phyloP scores from a whole-genome alignment of 495 filamentous ascomycete species.

The Aspergillus conjunctus region DNA sequence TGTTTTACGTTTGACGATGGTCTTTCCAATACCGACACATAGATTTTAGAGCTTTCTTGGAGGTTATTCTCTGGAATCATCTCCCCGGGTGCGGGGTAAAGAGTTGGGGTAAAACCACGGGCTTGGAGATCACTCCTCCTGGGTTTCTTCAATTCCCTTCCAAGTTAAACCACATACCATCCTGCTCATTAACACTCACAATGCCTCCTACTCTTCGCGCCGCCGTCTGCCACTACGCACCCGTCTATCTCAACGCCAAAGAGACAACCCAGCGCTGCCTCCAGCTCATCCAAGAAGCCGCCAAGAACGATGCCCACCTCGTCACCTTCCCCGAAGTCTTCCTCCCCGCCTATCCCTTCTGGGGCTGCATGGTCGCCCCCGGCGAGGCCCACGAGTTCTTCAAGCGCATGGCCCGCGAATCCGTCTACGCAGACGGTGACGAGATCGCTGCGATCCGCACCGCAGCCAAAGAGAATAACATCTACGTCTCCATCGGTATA shows the following conservation, averaged over 20 bases:
- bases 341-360: not conserved
- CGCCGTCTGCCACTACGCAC: not conserved
- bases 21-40: no score
- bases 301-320: not conserved
- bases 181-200: not conserved
- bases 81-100: not conserved
- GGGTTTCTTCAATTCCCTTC: no score
- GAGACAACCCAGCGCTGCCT: not conserved
- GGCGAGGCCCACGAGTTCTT: not conserved
- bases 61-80: no score
- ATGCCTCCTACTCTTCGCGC: not conserved
- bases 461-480: no score
- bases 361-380: not conserved
- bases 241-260: not conserved
- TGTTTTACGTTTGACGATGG: no score
- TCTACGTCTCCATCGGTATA: no score
- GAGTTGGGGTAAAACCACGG: not conserved
- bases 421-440: not conserved
- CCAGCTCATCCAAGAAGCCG: not conserved
- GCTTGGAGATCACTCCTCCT: no score
- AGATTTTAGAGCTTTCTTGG: no score
- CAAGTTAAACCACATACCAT: not conserved
- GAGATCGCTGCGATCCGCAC: no score
- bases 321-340: not conserved
- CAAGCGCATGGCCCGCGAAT: not conserved